Conservation (phyloP, 2,329 filamentous ascomycete species). For the Cytospora chrysosperma region DNA sequence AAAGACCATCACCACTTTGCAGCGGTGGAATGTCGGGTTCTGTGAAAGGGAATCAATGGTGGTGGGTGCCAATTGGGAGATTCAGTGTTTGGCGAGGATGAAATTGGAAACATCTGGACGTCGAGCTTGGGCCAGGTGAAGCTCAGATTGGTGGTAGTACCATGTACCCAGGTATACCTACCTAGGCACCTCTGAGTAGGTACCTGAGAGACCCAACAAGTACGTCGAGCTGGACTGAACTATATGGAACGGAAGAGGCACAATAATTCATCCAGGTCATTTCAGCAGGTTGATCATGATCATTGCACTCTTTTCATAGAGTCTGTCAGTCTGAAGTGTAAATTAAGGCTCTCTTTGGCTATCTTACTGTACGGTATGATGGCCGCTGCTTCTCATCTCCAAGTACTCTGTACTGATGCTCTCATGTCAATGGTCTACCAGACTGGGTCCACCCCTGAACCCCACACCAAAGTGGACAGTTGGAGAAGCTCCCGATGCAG, state of each 20-base stretch:
- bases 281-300: background rate
- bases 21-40: background rate
- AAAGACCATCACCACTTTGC: conserved; percentile 12
- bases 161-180: too few species aligned
- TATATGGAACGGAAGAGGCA: background rate
- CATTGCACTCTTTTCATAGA: background rate
- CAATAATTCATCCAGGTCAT: background rate
- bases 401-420: too few species aligned
- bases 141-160: background rate
- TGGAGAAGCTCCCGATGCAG: conserved; percentile 16
- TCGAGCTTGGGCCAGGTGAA: background rate
- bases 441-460: background rate
- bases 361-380: background rate
- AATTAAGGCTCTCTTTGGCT: background rate
- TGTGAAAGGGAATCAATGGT: background rate
- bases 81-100: background rate
- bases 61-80: background rate
- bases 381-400: background rate
- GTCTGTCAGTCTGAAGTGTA: background rate
- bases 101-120: background rate
- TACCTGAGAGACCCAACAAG: background rate
- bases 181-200: too few species aligned
- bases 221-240: background rate
- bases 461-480: conserved; percentile 15
- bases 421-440: background rate